Percentiles rank a stretch among this genome's conserved stretches.
Conservation (phyloP, 2,329 filamentous ascomycete genomes). For the Fusarium nematophilum region DNA sequence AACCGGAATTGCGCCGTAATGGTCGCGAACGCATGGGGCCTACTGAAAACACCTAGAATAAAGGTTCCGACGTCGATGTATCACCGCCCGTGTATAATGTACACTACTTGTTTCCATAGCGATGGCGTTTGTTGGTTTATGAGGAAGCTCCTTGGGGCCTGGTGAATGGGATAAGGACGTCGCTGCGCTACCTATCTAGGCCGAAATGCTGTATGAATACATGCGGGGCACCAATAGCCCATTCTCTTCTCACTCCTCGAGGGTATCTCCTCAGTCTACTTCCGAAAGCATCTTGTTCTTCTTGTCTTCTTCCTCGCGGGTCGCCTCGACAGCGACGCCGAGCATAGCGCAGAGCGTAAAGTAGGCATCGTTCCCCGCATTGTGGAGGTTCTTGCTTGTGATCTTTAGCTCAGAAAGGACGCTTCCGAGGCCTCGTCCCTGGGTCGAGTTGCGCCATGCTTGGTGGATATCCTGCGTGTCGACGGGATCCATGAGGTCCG, state of each 20-base stretch:
- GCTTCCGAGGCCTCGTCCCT: constrained; percentile 66
- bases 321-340: constrained; percentile 49
- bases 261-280: constrained; percentile 20
- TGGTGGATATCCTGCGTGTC: constrained; percentile 82
- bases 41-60: constrained; percentile 17
- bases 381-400: constrained; percentile 76
- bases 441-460: constrained; percentile 64
- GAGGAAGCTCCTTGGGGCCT: constrained; percentile 34
- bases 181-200: constrained; percentile 30
- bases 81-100: constrained; percentile 47
- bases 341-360: constrained; percentile 83
- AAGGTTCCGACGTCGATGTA: constrained; percentile 20
- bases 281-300: constrained; percentile 14
- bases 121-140: constrained; percentile 55
- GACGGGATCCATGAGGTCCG: constrained; percentile 68
- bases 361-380: constrained; percentile 86
- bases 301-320: constrained; percentile 35
- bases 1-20: constrained; percentile 6
- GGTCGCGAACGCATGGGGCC: neutral
- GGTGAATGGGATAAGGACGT: constrained; percentile 32
- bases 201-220: constrained; percentile 41
- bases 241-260: constrained; percentile 41
- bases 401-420: constrained; percentile 76
- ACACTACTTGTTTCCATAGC: constrained; percentile 57
- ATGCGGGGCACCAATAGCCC: constrained; percentile 27